A percentile compares a stretch with the other conserved stretches of the same genome.
Evolutionary conservation across 192 early-diverging fungal genomes (phyloP).

Genomic region (Entomortierella chlamydospora): DNA sequence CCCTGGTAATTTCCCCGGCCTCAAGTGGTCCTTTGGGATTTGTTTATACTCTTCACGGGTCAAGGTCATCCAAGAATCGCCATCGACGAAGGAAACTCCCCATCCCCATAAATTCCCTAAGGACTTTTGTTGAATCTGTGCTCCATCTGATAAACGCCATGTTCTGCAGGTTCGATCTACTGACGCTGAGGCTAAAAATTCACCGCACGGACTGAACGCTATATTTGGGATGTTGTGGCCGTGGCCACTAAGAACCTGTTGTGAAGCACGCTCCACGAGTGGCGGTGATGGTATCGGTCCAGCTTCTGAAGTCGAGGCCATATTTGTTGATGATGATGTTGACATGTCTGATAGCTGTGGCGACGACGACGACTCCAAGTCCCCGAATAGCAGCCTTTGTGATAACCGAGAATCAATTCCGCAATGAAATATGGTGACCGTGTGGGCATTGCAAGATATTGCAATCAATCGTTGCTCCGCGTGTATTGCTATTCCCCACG

Average conservation of each 20-base stretch:
- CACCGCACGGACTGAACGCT: slow-evolving; percentile 64
- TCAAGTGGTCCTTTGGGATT: slow-evolving; percentile 35
- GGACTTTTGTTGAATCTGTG: slow-evolving; percentile 38
- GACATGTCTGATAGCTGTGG: too few species aligned
- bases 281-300: neutral
- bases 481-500: slow-evolving; percentile 73
- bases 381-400: neutral
- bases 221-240: slow-evolving; percentile 71
- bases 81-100: slow-evolving; percentile 28
- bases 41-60: slow-evolving; percentile 19
- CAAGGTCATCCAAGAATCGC: slow-evolving; percentile 21
- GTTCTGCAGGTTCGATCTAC: slow-evolving; percentile 66
- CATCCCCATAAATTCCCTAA: slow-evolving; percentile 38
- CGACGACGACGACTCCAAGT: neutral
- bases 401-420: slow-evolving; percentile 30
- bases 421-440: slow-evolving; percentile 59
- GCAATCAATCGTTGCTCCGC: slow-evolving; percentile 62
- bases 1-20: slow-evolving; percentile 35
- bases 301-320: neutral
- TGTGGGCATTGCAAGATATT: slow-evolving; percentile 63
- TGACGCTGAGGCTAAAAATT: slow-evolving; percentile 65
- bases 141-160: slow-evolving; percentile 58
- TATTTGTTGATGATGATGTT: slow-evolving; percentile 1
- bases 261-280: slow-evolving; percentile 6
- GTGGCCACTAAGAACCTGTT: slow-evolving; percentile 62